These are phyloP conservation scores for Quercus dentata DNA, from an alignment of 306 rosid genomes.

Conservation along the genomic window DNA sequence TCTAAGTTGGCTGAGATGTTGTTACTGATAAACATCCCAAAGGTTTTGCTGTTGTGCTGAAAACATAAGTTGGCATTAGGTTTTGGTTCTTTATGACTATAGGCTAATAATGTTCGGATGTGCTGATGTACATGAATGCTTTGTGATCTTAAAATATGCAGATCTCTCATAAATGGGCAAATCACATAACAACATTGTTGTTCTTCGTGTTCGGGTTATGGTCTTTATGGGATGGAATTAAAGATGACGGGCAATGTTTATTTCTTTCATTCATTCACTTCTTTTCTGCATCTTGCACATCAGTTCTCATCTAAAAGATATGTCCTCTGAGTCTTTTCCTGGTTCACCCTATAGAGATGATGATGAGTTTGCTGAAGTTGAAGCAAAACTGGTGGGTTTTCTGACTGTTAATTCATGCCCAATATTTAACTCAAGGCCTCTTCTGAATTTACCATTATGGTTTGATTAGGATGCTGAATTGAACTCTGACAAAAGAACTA, in stretches of 20 bases:
- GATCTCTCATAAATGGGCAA: conserved; percentile 83
- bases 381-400: conserved; percentile 73
- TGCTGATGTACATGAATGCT: background rate
- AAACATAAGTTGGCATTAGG: background rate
- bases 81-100: background rate
- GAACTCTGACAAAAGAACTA: conserved; percentile 45
- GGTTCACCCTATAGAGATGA: conserved; percentile 54
- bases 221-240: conserved; percentile 89
- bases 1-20: background rate
- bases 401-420: conserved; percentile 3
- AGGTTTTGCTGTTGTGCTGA: background rate
- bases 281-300: conserved; percentile 11
- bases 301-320: background rate
- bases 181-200: conserved; percentile 76
- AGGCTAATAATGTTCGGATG: background rate
- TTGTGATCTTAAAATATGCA: conserved; percentile 33
- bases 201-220: conserved; percentile 84
- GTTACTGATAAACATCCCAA: background rate
- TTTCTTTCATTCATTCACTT: background rate
- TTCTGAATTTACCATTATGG: conserved; percentile 21
- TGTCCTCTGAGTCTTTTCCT: conserved; percentile 11
- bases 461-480: conserved; percentile 54
- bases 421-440: conserved; percentile 14
- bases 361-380: conserved; percentile 92
- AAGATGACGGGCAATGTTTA: conserved; percentile 56